Evolutionary conservation across 2,329 filamentous ascomycete species (phyloP).

Genomic region (Xylaria sp.): DNA sequence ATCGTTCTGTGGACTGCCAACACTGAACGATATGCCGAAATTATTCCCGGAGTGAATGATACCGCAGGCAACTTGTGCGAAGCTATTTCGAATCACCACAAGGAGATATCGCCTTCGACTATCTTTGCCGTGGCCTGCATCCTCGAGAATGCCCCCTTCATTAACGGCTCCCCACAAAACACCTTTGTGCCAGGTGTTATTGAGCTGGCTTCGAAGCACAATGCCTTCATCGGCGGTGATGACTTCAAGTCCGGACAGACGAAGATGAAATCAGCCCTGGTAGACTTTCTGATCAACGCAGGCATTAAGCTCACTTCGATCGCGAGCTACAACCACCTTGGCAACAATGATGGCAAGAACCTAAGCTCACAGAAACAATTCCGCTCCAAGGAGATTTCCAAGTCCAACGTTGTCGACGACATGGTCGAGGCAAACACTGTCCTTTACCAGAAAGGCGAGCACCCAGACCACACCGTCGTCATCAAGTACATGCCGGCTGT

Average conservation of each 20-base stretch:
- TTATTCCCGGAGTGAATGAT: slow-evolving; percentile 91
- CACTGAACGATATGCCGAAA: slow-evolving; percentile 94
- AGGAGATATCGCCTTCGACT: slow-evolving; percentile 93
- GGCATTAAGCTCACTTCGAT: slow-evolving; percentile 99
- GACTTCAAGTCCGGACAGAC: slow-evolving; percentile 99
- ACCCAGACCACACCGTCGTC: slow-evolving; percentile 97
- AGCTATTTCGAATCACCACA: slow-evolving; percentile 85
- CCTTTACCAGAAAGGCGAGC: slow-evolving; percentile 90
- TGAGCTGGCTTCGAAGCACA: slow-evolving; percentile 85
- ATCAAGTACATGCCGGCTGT: slow-evolving; percentile 99
- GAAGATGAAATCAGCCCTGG: slow-evolving; percentile 99
- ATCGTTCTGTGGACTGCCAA: slow-evolving; percentile 99
- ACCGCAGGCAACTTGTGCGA: slow-evolving; percentile 93
- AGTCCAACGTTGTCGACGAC: slow-evolving; percentile 98
- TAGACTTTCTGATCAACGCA: slow-evolving; percentile 98
- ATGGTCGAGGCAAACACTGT: slow-evolving; percentile 97
- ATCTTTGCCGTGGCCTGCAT: slow-evolving; percentile 96
- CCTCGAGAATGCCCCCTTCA: slow-evolving; percentile 89
- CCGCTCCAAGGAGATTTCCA: slow-evolving; percentile 99
- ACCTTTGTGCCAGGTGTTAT: slow-evolving; percentile 96
- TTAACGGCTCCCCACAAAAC: slow-evolving; percentile 99
- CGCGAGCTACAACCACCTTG: slow-evolving; percentile 98
- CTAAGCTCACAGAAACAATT: slow-evolving; percentile 97
- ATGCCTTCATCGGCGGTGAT: slow-evolving; percentile 93
- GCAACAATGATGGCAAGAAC: slow-evolving; percentile 99